A percentile compares a stretch with the other conserved stretches of the same genome.
Conservation (phyloP, 208 protist species). For the Trypanosomatidae sp. region DNA sequence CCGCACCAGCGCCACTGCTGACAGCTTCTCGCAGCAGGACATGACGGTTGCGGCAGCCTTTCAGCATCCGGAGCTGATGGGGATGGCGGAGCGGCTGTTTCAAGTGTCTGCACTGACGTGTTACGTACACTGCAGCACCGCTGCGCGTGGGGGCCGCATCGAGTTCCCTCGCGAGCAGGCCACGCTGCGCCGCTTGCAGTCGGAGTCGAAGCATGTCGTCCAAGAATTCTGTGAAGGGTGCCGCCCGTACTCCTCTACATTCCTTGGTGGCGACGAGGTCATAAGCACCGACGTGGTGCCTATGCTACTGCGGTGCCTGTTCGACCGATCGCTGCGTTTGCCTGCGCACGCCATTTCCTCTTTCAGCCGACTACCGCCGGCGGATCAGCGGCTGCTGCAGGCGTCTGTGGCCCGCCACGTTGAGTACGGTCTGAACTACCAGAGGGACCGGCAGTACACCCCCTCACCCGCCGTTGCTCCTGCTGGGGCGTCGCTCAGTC, state of each 20-base stretch:
- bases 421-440: constrained; percentile 71
- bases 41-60: constrained; percentile 41
- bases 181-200: constrained; percentile 29
- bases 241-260: constrained; percentile 20
- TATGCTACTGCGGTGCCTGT: constrained; percentile 60
- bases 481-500: not conserved
- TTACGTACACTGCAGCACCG: constrained; percentile 53
- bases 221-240: constrained; percentile 55
- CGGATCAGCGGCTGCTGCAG: constrained; percentile 44
- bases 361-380: constrained; percentile 28
- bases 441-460: constrained; percentile 18
- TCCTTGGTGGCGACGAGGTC: constrained; percentile 36
- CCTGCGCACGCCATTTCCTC: constrained; percentile 46
- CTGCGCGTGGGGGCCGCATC: constrained; percentile 24
- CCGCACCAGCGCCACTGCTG: constrained; percentile 43
- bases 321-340: constrained; percentile 48
- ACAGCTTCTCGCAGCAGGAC: constrained; percentile 61
- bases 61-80: constrained; percentile 28
- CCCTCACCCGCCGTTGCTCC: constrained; percentile 1
- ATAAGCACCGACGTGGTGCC: constrained; percentile 40
- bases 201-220: constrained; percentile 37
- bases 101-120: constrained; percentile 45
- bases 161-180: constrained; percentile 48
- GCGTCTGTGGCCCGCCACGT: constrained; percentile 55
- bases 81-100: constrained; percentile 45